Evolutionary conservation across 1,284 basidiomycete genomes (phyloP).

Genomic region (Tilletiopsis washingtonensis): DNA sequence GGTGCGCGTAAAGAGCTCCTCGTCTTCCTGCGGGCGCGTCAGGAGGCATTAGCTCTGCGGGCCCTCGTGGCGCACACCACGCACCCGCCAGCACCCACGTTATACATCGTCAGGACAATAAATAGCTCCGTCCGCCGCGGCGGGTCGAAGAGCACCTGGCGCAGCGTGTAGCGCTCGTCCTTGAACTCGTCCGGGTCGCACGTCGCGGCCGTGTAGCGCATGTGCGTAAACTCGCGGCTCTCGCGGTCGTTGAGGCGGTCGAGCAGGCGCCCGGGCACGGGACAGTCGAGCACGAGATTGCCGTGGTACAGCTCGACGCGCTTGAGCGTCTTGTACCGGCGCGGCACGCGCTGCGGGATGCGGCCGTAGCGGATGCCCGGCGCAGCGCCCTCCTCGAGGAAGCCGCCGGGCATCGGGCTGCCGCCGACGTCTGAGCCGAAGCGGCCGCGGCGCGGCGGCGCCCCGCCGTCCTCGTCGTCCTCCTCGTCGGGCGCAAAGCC

Average conservation of each 20-base stretch:
- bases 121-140: conserved; percentile 42
- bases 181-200: conserved; percentile 23
- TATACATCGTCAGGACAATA: conserved; percentile 46
- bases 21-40: conserved; percentile 9
- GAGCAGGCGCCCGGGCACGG: conserved; percentile 35
- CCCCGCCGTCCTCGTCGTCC: conserved; percentile 22
- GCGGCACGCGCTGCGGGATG: conserved; percentile 39
- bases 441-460: conserved; percentile 10
- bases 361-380: conserved; percentile 32
- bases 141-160: conserved; percentile 40
- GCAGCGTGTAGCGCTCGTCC: conserved; percentile 36
- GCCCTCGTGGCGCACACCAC: too few relatives aligned
- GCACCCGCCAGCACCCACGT: conserved; percentile 24
- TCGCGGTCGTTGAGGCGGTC: conserved; percentile 16
- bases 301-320: conserved; percentile 42
- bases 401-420: conserved; percentile 34
- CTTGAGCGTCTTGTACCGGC: conserved; percentile 42
- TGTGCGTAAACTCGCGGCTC: conserved; percentile 24
- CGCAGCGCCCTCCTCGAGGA: conserved; percentile 28
- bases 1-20: conserved; percentile 35
- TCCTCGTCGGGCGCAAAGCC: conserved; percentile 18
- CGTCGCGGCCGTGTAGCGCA: conserved; percentile 30
- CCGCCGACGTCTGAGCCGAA: not conserved
- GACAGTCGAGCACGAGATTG: conserved; percentile 44
- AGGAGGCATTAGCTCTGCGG: too few relatives aligned